These are phyloP conservation scores for Debaryomycetaceae sp. DNA, from an alignment of 1,139 yeast genomes.

Conservation along the genomic window DNA sequence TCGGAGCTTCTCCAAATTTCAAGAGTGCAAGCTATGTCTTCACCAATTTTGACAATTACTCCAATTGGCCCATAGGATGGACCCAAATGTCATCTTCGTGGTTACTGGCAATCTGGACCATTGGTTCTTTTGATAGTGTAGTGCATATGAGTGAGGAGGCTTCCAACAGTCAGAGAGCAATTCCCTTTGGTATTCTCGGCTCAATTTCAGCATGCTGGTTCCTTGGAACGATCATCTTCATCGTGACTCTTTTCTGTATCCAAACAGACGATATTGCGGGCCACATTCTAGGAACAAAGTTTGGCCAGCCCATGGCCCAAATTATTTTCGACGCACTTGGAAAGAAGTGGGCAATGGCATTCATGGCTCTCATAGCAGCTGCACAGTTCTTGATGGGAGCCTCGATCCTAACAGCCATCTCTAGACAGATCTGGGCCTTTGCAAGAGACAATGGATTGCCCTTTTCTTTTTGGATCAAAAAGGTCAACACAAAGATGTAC, in stretches of 20 bases:
- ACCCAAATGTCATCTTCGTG: constrained; percentile 54
- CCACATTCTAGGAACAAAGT: constrained; percentile 34
- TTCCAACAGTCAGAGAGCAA: constrained; percentile 59
- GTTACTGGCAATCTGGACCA: constrained; percentile 67
- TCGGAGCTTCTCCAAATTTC: constrained; percentile 38
- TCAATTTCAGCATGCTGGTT: constrained; percentile 55
- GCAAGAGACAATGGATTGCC: constrained; percentile 46
- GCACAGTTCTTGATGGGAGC: constrained; percentile 67
- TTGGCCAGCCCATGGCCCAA: constrained; percentile 64
- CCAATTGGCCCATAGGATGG: constrained; percentile 69
- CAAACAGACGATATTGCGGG: constrained; percentile 44
- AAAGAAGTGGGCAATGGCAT: constrained; percentile 64
- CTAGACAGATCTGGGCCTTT: constrained; percentile 37
- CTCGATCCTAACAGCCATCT: constrained; percentile 33
- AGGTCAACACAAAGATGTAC: constrained; percentile 42
- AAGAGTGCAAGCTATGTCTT: constrained; percentile 48
- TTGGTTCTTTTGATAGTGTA: constrained; percentile 68
- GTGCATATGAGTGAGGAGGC: constrained; percentile 77
- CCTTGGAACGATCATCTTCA: constrained; percentile 56
- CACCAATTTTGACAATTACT: constrained; percentile 49
- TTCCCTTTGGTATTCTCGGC: constrained; percentile 57
- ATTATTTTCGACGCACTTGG: constrained; percentile 64
- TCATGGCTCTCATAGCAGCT: constrained; percentile 56
- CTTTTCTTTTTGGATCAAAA: constrained; percentile 41
- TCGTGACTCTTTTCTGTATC: constrained; percentile 56